Conservation (phyloP, 768 basidiomycete genomes). For the Boletus patriciae region DNA sequence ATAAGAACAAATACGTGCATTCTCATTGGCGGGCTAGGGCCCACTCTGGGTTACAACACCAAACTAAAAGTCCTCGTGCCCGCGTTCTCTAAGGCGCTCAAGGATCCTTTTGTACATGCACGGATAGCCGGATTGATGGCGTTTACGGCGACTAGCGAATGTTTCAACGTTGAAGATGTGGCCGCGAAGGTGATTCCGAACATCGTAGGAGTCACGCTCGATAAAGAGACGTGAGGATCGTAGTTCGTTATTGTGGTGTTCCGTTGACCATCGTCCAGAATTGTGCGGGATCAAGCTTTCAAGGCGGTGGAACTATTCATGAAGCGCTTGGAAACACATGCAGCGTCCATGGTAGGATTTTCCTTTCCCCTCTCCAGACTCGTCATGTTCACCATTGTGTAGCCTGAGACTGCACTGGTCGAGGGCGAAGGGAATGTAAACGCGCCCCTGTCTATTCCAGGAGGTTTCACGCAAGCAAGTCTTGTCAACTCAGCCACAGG, state of each 20-base stretch:
- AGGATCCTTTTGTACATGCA: slow-evolving; percentile 90
- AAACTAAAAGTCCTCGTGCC: slow-evolving; percentile 95
- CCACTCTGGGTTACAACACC: slow-evolving; percentile 80
- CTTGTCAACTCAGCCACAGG: slow-evolving; percentile 87
- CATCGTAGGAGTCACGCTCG: slow-evolving; percentile 76
- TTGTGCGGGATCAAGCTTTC: slow-evolving; percentile 95
- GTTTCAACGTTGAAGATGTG: slow-evolving; percentile 84
- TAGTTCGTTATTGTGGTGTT: background rate
- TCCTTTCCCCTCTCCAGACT: background rate
- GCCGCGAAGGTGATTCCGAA: slow-evolving; percentile 88
- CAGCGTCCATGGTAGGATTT: slow-evolving; percentile 71
- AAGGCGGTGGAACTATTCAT: slow-evolving; percentile 88
- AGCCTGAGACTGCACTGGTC: slow-evolving; percentile 58
- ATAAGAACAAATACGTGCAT: slow-evolving; percentile 98
- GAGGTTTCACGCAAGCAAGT: slow-evolving; percentile 31
- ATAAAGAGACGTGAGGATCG: slow-evolving; percentile 82
- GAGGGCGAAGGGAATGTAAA: slow-evolving; percentile 38
- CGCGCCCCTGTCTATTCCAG: slow-evolving; percentile 28
- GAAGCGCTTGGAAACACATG: slow-evolving; percentile 78
- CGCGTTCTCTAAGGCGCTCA: slow-evolving; percentile 86
- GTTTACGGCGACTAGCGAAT: slow-evolving; percentile 91
- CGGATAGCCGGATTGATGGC: slow-evolving; percentile 91
- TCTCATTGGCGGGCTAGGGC: slow-evolving; percentile 87
- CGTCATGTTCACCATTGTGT: background rate
- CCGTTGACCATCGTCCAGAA: slow-evolving; percentile 41